Percentiles rank a stretch among this genome's conserved stretches.
phyloP scores from a whole-genome alignment of 2,329 filamentous ascomycete species.

The Colletotrichum chrysophilum region DNA sequence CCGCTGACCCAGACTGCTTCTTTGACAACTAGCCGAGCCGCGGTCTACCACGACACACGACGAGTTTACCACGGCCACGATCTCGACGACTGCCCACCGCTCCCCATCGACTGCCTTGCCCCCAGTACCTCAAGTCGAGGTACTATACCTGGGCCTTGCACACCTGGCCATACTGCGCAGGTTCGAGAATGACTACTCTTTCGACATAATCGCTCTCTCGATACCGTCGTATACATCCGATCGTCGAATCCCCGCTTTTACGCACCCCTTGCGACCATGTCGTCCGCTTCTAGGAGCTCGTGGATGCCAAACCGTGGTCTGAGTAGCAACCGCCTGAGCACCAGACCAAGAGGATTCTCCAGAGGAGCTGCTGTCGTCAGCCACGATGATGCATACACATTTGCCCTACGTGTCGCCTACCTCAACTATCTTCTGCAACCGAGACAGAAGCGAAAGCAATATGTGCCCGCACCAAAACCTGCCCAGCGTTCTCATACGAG shows the following conservation, averaged over 20 bases:
- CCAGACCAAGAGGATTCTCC: conserved; percentile 49
- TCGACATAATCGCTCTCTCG: conserved; percentile 5
- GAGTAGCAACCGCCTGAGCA: conserved; percentile 47
- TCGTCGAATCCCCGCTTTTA: not conserved
- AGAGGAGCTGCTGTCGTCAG: conserved; percentile 49
- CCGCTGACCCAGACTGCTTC: not conserved
- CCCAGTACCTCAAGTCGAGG: not conserved
- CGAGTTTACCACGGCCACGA: not conserved
- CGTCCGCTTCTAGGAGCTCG: conserved; percentile 54
- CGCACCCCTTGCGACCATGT: conserved; percentile 44
- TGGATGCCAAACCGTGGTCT: conserved; percentile 50
- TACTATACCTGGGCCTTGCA: not conserved
- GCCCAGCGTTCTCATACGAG: conserved; percentile 70
- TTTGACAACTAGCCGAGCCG: not conserved
- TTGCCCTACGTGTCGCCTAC: conserved; percentile 88
- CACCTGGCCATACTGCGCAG: conserved; percentile 14
- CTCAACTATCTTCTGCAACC: conserved; percentile 93
- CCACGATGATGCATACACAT: conserved; percentile 87
- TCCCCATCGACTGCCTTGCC: not conserved
- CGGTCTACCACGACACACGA: not conserved
- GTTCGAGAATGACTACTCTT: conserved; percentile 18
- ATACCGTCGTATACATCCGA: conserved; percentile 7
- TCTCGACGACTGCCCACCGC: not conserved
- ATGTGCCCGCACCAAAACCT: conserved; percentile 71
- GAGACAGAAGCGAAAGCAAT: conserved; percentile 87